Evolutionary conservation across 2,329 filamentous ascomycete species (phyloP), one percentile per base, ranked within the genome.

Genomic region (Dothistroma septosporum): DNA sequence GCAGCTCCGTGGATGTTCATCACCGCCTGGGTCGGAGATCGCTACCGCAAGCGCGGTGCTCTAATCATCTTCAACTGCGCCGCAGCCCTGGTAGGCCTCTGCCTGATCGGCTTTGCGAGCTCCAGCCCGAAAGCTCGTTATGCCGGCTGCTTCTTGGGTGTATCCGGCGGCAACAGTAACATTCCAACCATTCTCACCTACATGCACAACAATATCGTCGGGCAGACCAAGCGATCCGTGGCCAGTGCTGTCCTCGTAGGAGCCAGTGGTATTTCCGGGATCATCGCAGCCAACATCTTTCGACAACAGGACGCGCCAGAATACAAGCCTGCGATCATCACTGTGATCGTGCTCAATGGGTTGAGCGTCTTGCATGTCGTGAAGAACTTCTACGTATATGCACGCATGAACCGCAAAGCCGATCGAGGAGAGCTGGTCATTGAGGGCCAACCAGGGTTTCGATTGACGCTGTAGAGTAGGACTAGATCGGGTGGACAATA

Each of bases 141-240:
- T 74, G 86, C 90, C 61, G 89, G 89, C 57, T 82, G 91, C 59
- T 92, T 92, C 76, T 77, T 92, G 50, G 82, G 85, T 22, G 87
- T 88, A 0, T 87, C 88, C 0, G 90, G 89, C 8, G 85, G 87
- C 64, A 92, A 92, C 75, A 83, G 86, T 63, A 94, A 92, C 71
- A 81, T 92, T 8, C 90, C 91, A 0, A 81, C 85, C 0, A 80
- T 84, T 53, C 85, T 94, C 78, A 82, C 88, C 0, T 93, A 90
- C 76, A 89, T 92, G 78, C 88, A 89, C 47, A 93, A 92, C 76
- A 94, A 94, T 74, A 88, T 94, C 69, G 86, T 89, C 56, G 91
- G 90, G 0, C 90, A 93, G 76, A 93, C 89, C 88, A 94, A 92
- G 78, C 85, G 90, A 48, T 89, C 90, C 0, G 87, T 93, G 67